Evolutionary conservation across 371 early-diverging fungal genomes (phyloP), one percentile per base, ranked within the genome.

Genomic region (Funneliformis caledonium): DNA sequence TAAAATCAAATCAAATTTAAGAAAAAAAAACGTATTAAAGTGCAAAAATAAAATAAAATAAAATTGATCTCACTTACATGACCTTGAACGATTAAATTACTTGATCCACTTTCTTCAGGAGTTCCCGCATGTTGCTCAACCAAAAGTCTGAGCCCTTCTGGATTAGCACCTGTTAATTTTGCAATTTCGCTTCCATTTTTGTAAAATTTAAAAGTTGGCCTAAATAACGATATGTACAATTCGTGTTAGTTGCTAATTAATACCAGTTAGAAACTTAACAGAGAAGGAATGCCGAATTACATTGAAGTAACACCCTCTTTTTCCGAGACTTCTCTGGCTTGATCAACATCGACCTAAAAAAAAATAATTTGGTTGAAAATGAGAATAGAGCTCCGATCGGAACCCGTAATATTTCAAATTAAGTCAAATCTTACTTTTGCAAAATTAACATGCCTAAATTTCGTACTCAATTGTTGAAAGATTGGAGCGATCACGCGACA

Each of bases 81-180:
- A 3, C 92, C 91, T 26, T 87, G 81, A 11, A 90, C 86, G 45
- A 42, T 48, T 10, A 81, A 80, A 33, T 83, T 81, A 12, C 80
- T 81, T 64, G 80, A 81, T 31, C 78, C 81, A 4, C 45, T 78
- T n/a, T 87, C 88, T 65, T 85, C 85, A 16, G 79, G 81, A 56
- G 89, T 83, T 48, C 90, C 90, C 3, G 72, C 72, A 78, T 91
- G 89, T 69, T 90, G 85, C 81, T 90, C 85, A 52, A 93, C 85
- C 31, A 87, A 82, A 42, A 82, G 69, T 69, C 86, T 86, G n/a
- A 91, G 83, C 12, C 78, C 68, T 50, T 16, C 62, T 72, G 82
- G 83, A 80, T 91, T 89, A 74, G 95, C 95, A 69, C 96, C 96
- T 67, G 93, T 85, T 26, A 96, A 85, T 83, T 95, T 93, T 50